A percentile compares a stretch with the other conserved stretches of the same genome.
Evolutionary conservation across 2,329 filamentous ascomycete genomes (phyloP).

Genomic region (Sporothrix pallida): DNA sequence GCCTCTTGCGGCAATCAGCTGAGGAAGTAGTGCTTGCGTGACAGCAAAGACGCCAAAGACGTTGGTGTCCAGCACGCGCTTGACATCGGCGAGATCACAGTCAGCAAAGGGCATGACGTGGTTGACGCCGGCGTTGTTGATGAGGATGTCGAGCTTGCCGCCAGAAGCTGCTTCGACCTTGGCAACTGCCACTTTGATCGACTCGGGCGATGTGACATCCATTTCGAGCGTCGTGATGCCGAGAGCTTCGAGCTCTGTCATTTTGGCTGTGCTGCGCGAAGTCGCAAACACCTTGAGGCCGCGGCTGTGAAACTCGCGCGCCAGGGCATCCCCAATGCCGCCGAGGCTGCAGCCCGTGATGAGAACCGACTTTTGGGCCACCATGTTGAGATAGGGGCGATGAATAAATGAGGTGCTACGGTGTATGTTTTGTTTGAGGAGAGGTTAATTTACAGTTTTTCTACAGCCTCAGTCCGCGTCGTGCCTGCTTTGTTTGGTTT

Average conservation of each 20-base stretch:
- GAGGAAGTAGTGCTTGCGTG: conserved; percentile 45
- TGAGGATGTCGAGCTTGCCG: conserved; percentile 36
- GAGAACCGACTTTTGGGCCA: conserved; percentile 40
- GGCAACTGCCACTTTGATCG: conserved; percentile 38
- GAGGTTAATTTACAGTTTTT: conserved; percentile 4
- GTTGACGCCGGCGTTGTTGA: conserved; percentile 40
- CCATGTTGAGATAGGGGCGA: neutral
- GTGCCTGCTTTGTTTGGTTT: neutral
- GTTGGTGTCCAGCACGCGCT: conserved; percentile 40
- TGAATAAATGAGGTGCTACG: neutral
- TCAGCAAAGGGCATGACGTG: conserved; percentile 38
- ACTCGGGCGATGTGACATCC: conserved; percentile 43
- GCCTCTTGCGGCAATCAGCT: conserved; percentile 40
- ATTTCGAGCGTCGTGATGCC: conserved; percentile 42
- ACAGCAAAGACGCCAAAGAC: conserved; percentile 43
- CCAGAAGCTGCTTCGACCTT: conserved; percentile 31
- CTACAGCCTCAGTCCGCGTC: neutral
- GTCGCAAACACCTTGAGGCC: conserved; percentile 45
- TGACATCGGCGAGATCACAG: conserved; percentile 33
- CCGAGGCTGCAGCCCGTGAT: conserved; percentile 46
- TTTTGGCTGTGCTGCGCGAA: conserved; percentile 41
- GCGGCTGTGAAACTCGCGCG: conserved; percentile 43
- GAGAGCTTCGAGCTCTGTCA: conserved; percentile 39
- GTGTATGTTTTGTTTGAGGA: neutral
- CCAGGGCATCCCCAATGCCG: conserved; percentile 44